These are phyloP conservation scores for Fusarium dlaminii DNA, from an alignment of 2,329 filamentous ascomycete genomes.

Conservation along the genomic window DNA sequence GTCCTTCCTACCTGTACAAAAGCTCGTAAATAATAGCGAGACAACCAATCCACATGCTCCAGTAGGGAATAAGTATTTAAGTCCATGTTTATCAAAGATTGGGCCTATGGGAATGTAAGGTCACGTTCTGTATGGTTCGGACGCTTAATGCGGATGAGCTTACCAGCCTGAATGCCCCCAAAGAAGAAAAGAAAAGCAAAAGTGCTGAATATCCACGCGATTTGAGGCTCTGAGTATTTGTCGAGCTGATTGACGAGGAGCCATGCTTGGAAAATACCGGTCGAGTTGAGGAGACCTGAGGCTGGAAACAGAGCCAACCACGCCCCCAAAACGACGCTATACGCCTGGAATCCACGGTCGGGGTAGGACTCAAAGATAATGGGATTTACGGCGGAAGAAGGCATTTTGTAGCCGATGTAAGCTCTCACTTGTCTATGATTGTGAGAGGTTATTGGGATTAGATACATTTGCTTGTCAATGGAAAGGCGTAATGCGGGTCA, in stretches of 20 bases:
- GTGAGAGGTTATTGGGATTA: not conserved
- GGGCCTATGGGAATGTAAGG: not conserved
- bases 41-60: not conserved
- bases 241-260: not conserved
- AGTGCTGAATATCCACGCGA: not conserved
- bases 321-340: not conserved
- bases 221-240: rapidly evolving
- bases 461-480: not conserved
- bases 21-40: rapidly evolving
- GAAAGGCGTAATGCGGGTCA: not conserved
- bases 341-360: not conserved
- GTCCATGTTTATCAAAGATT: not conserved
- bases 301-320: not conserved
- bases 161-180: not conserved
- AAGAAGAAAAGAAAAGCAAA: not conserved
- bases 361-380: not conserved
- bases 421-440: rapidly evolving
- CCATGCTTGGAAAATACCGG: not conserved
- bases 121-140: too few species aligned
- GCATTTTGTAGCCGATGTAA: rapidly evolving
- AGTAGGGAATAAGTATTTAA: not conserved
- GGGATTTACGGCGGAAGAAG: rapidly evolving
- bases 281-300: not conserved
- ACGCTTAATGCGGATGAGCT: not conserved
- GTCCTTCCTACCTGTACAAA: not conserved